Percentiles rank a stretch among this genome's conserved stretches.
Evolutionary conservation across 108 stramenopile species (phyloP).

Genomic region (Nannochloropsis salina): DNA sequence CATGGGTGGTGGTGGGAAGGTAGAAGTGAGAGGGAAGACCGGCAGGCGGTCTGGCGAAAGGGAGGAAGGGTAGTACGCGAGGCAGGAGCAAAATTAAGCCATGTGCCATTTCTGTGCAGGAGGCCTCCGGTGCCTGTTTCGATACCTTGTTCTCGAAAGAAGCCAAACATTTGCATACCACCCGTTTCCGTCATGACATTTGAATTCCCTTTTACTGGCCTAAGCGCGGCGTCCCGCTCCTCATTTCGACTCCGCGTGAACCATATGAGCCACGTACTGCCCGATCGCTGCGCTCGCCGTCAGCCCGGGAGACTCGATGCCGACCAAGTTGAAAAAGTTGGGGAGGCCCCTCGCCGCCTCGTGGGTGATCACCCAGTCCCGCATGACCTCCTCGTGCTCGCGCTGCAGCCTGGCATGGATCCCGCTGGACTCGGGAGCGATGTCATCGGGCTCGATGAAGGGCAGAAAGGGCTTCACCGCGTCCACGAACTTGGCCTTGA

Average conservation of each 20-base stretch:
- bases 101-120: no score
- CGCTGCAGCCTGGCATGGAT: not conserved
- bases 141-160: no score
- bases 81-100: no score
- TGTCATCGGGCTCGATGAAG: not conserved
- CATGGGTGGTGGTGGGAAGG: not conserved
- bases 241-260: not conserved
- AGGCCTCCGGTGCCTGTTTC: no score
- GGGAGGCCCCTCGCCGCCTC: not conserved
- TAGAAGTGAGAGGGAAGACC: no score
- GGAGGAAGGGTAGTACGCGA: no score
- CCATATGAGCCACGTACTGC: slow-evolving; percentile 27
- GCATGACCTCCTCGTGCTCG: not conserved
- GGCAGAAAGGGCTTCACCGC: not conserved
- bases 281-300: slow-evolving; percentile 37
- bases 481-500: not conserved
- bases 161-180: no score
- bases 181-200: no score
- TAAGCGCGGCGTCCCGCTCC: not conserved
- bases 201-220: no score
- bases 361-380: slow-evolving; percentile 30
- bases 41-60: no score
- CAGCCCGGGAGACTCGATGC: slow-evolving; percentile 43
- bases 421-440: not conserved
- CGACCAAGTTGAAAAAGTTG: slow-evolving; percentile 27